Evolutionary conservation across 1,284 basidiomycete species (phyloP).

Genomic region (Tylopilus orsonianus): DNA sequence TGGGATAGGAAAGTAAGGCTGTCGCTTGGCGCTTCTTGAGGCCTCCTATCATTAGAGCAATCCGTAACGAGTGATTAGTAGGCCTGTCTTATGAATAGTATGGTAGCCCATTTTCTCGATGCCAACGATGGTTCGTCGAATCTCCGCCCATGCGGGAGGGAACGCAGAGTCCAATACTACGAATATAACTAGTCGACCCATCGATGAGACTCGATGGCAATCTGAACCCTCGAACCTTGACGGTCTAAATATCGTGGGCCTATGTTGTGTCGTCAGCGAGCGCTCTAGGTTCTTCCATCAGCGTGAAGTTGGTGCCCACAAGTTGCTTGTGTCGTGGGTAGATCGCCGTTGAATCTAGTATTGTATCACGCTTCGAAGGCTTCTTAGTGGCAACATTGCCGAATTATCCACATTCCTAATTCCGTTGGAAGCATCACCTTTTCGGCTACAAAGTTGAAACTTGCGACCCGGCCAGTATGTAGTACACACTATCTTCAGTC

Average conservation of each 20-base stretch:
- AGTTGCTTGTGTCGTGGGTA: conserved; percentile 10
- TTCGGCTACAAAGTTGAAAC: no score
- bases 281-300: no score
- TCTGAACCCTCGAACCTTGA: no score
- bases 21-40: conserved; percentile 3
- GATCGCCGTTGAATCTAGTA: conserved; percentile 17
- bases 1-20: conserved; percentile 6
- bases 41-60: conserved; percentile 13
- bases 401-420: background rate
- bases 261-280: conserved; percentile 4
- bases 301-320: no score
- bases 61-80: conserved; percentile 18
- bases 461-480: no score
- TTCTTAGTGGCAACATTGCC: conserved; percentile 10
- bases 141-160: conserved; percentile 22
- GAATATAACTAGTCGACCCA: no score
- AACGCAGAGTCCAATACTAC: background rate
- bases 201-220: no score
- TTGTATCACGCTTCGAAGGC: background rate
- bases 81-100: conserved; percentile 18
- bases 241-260: no score
- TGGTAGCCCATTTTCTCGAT: conserved; percentile 12
- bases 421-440: no score
- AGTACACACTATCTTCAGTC: background rate
- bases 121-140: conserved; percentile 14